phyloP scores from a whole-genome alignment of 2,329 filamentous ascomycete species.

The Phaeosphaeriaceae sp. region DNA sequence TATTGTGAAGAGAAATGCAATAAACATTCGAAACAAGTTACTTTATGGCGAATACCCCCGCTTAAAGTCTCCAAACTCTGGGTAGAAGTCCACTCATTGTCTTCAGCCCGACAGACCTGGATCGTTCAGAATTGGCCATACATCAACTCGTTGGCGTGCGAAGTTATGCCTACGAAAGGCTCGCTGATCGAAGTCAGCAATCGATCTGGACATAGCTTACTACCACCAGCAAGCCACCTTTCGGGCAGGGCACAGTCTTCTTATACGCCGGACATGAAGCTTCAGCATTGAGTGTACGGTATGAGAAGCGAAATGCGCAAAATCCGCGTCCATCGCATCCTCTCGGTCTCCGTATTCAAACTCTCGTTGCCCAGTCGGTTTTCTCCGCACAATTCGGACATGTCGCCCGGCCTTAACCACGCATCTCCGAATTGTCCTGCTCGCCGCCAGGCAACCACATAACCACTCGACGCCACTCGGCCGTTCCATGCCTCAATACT shows the following conservation, averaged over 20 bases:
- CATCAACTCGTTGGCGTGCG: too few species aligned
- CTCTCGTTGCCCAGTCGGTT: not conserved
- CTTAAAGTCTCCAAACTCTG: too few species aligned
- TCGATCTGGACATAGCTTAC: too few species aligned
- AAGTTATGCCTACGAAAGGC: not conserved
- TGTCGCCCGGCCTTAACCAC: not conserved
- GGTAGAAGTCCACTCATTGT: too few species aligned
- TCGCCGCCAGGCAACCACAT: not conserved
- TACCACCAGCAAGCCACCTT: not conserved
- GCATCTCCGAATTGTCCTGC: not conserved
- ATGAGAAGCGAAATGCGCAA: not conserved
- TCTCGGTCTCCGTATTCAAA: not conserved
- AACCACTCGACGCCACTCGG: not conserved
- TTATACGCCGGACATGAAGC: not conserved
- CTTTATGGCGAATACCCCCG: too few species aligned
- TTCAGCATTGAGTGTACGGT: not conserved
- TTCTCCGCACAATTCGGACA: constrained; percentile 2
- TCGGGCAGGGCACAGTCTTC: not conserved
- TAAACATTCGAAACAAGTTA: not conserved
- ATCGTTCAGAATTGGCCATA: too few species aligned
- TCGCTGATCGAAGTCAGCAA: too few species aligned
- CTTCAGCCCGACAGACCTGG: too few species aligned
- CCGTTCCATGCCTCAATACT: not conserved
- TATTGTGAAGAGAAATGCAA: not conserved
- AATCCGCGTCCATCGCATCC: not conserved